These are phyloP conservation scores for Noccaea bulbosa DNA, from an alignment of 345 rosid genomes.

Conservation along the genomic window DNA sequence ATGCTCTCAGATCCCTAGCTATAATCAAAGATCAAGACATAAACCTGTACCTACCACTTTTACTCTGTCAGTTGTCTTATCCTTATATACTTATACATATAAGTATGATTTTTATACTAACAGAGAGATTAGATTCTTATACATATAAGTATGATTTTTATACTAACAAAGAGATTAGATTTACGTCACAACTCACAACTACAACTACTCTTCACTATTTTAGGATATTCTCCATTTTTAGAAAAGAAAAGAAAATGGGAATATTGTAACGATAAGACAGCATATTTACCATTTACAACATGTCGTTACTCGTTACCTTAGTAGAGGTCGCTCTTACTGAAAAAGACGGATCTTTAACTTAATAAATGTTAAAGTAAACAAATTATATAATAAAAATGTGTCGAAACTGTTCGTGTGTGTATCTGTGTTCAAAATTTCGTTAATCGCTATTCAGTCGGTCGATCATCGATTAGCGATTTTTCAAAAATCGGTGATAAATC, in stretches of 20 bases:
- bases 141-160: neutral
- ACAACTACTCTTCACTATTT: neutral
- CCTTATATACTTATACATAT: neutral
- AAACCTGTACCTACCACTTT: no score
- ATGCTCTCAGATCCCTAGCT: no score
- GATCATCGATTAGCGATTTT: no score
- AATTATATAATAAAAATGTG: neutral
- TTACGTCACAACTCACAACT: no score
- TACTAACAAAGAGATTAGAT: neutral
- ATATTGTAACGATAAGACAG: neutral
- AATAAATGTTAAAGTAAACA: neutral
- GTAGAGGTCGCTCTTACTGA: neutral
- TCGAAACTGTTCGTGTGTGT: conserved; percentile 5
- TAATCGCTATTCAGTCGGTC: no score
- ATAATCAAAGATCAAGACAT: no score
- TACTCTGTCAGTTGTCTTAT: neutral
- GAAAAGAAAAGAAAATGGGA: neutral
- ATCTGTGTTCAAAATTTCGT: no score
- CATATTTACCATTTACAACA: neutral
- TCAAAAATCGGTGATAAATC: no score
- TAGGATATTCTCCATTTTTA: neutral
- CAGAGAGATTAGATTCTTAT: neutral
- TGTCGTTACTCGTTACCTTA: conserved; percentile 8
- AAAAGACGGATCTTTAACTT: conserved; percentile 10
- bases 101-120: neutral